Evolutionary conservation across 495 filamentous ascomycete species (phyloP), one percentile per base, ranked within the genome.

Genomic region (Tetracladium marchalianum): DNA sequence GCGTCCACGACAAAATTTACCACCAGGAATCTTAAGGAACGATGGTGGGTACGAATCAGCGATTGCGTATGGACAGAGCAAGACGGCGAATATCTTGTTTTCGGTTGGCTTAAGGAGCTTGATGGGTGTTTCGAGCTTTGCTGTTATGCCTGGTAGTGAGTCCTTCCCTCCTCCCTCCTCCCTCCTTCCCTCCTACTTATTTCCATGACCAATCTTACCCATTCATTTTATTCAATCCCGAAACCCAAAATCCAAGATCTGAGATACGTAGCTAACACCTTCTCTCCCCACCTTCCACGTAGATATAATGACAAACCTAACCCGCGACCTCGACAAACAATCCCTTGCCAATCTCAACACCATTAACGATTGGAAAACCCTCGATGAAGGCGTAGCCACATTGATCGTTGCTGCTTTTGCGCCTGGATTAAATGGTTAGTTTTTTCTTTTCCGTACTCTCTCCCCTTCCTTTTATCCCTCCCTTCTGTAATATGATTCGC

Each of bases 71-170:
- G 76, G 69, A 13, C 71, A 75, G 41, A 68, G 68, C 7, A 82
- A 83, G 61, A 71, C 65, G 16, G 77, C 77, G 8, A 78, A 76
- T 59, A 68, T 81, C 39, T 63, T 81, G 11, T 77, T 70, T 47
- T 58, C 75, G 8, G 22, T 50, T 22, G 44, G 15, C 12, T 44
- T 55, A 35, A 51, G 48, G 15, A 24, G 7, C n/a, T n/a, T n/a
- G 27, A 38, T 34, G 35, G 46, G 51, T 3, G n/a, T 54, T 8
- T 17, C 24, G 37, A 51, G 47, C 34, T 55, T 39, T 41, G 44
- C 47, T 19, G 43, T 55, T 5, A 46, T 44, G 39, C 52, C 52
- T 17, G 52, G 52, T 4, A 47, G 52, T 55, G 31, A 40, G 43
- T 49, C n/a, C n/a, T n/a, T n/a, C n/a, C n/a, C n/a, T n/a, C n/a